These are phyloP conservation scores for Phytophthora idaei DNA, from an alignment of 352 stramenopile genomes.

Conservation along the genomic window DNA sequence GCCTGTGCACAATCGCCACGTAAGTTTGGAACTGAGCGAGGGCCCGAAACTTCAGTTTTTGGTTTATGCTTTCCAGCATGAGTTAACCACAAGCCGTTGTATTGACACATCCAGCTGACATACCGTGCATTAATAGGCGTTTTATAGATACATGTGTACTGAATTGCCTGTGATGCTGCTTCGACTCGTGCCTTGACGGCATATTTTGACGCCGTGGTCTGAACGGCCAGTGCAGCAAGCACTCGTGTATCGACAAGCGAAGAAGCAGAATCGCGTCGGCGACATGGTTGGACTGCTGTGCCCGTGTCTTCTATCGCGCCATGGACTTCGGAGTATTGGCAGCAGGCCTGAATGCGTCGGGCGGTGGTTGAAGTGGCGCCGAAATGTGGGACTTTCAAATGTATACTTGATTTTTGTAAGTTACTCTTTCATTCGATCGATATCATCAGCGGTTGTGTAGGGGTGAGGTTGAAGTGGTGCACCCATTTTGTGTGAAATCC, in stretches of 20 bases:
- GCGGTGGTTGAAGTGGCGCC: constrained; percentile 36
- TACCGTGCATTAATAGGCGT: neutral
- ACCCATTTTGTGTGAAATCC: constrained; percentile 4
- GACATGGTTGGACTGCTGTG: neutral
- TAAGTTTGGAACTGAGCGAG: too few species aligned
- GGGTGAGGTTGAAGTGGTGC: constrained; percentile 40
- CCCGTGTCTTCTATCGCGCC: neutral
- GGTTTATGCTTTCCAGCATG: neutral
- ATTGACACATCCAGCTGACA: neutral
- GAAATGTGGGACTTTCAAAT: constrained; percentile 19
- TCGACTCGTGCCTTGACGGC: neutral
- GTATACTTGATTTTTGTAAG: constrained; percentile 29
- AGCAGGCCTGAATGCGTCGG: neutral
- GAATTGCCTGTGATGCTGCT: too few species aligned
- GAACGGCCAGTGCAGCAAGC: constrained; percentile 1
- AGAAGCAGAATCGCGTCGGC: too few species aligned
- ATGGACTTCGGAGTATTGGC: too few species aligned
- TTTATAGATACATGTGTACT: neutral
- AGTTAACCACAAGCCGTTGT: neutral
- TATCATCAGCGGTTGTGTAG: constrained; percentile 39
- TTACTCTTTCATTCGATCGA: neutral
- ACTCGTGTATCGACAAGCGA: constrained; percentile 6
- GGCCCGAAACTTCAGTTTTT: neutral
- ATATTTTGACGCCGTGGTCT: too few species aligned
- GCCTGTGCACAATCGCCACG: too few species aligned